A percentile compares a stretch with the other conserved stretches of the same genome.
Conservation (phyloP, 257 asterid species). For the Nicotiana sylvestris region DNA sequence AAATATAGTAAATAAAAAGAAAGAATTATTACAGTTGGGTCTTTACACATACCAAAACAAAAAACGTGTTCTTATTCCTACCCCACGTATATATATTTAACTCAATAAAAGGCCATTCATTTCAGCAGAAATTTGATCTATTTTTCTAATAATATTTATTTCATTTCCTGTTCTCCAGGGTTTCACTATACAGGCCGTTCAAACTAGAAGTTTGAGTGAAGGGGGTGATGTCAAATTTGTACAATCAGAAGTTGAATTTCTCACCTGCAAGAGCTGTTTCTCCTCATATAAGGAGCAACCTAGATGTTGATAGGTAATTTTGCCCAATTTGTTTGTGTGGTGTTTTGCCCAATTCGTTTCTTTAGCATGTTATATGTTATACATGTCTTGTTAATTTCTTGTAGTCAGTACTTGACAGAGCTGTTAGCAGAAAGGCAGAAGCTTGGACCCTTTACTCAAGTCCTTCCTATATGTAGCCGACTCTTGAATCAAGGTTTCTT, state of each 20-base stretch:
- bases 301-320: slow-evolving; percentile 44
- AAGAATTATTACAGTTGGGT: background rate
- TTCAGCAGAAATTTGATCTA: background rate
- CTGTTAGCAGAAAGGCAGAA: slow-evolving; percentile 70
- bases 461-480: slow-evolving; percentile 67
- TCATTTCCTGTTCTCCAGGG: background rate
- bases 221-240: slow-evolving; percentile 53
- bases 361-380: background rate
- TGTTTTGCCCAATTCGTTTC: background rate
- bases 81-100: slow-evolving; percentile 32
- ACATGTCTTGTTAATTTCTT: slow-evolving; percentile 10
- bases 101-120: slow-evolving; percentile 4
- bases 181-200: background rate
- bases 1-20: background rate
- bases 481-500: slow-evolving; percentile 71
- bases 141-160: background rate
- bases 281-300: slow-evolving; percentile 29
- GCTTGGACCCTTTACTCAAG: slow-evolving; percentile 69
- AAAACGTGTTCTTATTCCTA: slow-evolving; percentile 23
- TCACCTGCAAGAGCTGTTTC: slow-evolving; percentile 77
- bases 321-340: background rate
- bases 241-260: slow-evolving; percentile 53
- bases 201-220: no score
- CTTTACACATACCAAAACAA: background rate
- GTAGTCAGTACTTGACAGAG: slow-evolving; percentile 73